Conservation (phyloP, 176 grass and related monocot species). For the Saccharum officinarum region DNA sequence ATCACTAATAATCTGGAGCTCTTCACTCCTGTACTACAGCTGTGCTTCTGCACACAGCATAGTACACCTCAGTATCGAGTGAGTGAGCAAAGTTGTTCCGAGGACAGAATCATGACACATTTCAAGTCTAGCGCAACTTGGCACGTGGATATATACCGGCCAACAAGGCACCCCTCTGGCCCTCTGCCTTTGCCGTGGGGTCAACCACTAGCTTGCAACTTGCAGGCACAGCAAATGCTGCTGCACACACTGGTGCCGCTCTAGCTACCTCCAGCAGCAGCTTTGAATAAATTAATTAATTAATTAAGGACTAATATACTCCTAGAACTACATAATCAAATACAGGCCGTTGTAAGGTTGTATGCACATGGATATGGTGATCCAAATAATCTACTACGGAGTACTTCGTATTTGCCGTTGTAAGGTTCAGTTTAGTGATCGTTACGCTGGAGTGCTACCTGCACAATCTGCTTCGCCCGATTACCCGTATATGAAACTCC, state of each 20-base stretch:
- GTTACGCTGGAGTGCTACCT: background rate
- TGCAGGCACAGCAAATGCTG: background rate
- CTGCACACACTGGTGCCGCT: background rate
- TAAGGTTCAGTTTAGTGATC: background rate
- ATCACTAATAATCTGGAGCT: too few relatives aligned
- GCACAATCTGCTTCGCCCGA: background rate
- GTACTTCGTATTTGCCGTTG: background rate
- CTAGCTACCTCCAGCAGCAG: background rate
- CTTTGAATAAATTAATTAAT: background rate
- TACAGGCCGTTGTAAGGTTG: background rate
- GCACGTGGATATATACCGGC: conserved; percentile 26
- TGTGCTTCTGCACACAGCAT: too few relatives aligned
- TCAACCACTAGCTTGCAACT: background rate
- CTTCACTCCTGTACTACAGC: background rate
- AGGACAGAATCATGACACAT: background rate
- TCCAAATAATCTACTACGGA: background rate
- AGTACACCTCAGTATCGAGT: background rate
- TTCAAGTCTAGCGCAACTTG: background rate
- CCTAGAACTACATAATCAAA: background rate
- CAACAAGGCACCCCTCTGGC: background rate
- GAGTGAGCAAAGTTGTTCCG: background rate
- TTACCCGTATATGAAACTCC: background rate
- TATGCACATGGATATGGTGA: background rate
- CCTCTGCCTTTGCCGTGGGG: background rate
- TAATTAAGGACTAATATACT: background rate